Evolutionary conservation across 2,329 filamentous ascomycete species (phyloP), one percentile per base, ranked within the genome.

Genomic region (Pezicula neosporulosa): DNA sequence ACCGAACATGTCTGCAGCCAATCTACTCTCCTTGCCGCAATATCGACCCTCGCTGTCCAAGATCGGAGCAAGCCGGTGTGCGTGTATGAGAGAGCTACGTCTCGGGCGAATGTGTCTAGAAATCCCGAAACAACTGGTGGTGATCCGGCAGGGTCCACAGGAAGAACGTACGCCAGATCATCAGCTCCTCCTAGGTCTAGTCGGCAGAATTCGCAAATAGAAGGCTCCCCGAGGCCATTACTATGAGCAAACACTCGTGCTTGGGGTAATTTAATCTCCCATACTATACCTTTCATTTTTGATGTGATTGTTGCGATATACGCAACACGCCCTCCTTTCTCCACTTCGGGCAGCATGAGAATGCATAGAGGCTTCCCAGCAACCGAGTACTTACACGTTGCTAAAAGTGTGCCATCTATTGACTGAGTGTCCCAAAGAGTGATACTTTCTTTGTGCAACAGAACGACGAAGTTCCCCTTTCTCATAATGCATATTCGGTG

Each of bases 61-160:
- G 92, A 93, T 54, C 87, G 84, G 41, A 96, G 79, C 6, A 85
- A 74, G 0, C 91, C 92, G 9, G 78, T 78, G 19, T 81, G 76
- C 0, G 88, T 93, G 65, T 94, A 96, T 1, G 91, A 94, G 24
- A 96, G 83, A 12, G 90, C 90, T 46, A 95, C 83, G 64, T 96
- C 91, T 37, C 86, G 83, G 10, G 90, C 88, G 66, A 96, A 96
- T 0, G 89, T 82, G 67, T 96, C 91, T 30, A 96, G 77, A 56
- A 91, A 95, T 0, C 87, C 89, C 4, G 89, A 89, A 10, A 84
- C 81, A 3, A 85, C 77, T 1, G 85, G 81, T 37, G 80, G 75
- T 10, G 87, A 84, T 1, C 91, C 92, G 1, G 90, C 91, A 47
- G 91, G 90, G 62, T 96, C 92, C 44, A 96, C 90, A 0, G 91